Evolutionary conservation across 2,329 filamentous ascomycete species (phyloP).

Genomic region (Cladosporium sp.): DNA sequence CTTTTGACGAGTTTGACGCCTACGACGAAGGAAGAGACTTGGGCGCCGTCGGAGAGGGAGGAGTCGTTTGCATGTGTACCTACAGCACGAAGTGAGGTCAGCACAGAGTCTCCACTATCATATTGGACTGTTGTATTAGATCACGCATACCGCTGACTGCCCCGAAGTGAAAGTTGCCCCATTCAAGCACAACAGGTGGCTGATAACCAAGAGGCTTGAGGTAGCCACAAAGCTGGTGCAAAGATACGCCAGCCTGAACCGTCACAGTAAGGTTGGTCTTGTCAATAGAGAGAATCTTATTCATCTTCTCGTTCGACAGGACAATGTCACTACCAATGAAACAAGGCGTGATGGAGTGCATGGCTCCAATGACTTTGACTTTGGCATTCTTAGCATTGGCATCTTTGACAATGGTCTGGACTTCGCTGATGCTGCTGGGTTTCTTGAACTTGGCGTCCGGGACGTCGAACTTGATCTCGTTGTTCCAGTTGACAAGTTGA

Average conservation of each 20-base stretch:
- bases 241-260: slow-evolving; percentile 15
- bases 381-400: slow-evolving; percentile 12
- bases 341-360: slow-evolving; percentile 20
- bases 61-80: slow-evolving; percentile 19
- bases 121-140: too few species aligned
- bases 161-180: slow-evolving; percentile 21
- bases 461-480: slow-evolving; percentile 18
- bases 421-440: slow-evolving; percentile 11
- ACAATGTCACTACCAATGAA: slow-evolving; percentile 18
- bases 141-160: too few species aligned
- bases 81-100: too few species aligned
- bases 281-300: slow-evolving; percentile 9
- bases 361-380: slow-evolving; percentile 20
- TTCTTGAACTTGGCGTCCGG: slow-evolving; percentile 19
- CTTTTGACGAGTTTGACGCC: slow-evolving; percentile 20
- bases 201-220: slow-evolving; percentile 20
- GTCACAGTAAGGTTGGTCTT: slow-evolving; percentile 18
- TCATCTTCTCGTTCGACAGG: slow-evolving; percentile 17
- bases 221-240: slow-evolving; percentile 17
- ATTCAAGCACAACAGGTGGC: slow-evolving; percentile 20
- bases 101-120: too few species aligned
- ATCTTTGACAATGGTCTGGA: slow-evolving; percentile 18
- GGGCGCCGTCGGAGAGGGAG: slow-evolving; percentile 9
- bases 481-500: slow-evolving; percentile 19
- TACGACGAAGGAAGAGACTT: slow-evolving; percentile 18